Evolutionary conservation across 192 early-diverging fungal species (phyloP).

Genomic region (Neocallimastix lanati): DNA sequence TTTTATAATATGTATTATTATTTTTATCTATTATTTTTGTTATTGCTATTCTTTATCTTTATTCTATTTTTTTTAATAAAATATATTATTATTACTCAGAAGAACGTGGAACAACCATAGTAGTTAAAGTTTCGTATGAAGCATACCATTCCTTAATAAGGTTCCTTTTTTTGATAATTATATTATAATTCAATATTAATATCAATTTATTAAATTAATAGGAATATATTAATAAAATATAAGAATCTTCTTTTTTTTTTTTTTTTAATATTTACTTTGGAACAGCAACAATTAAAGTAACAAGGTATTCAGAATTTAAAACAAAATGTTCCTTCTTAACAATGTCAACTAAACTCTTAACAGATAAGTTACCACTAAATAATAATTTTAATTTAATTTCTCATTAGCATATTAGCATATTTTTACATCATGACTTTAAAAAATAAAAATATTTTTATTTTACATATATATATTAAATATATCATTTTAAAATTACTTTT

Average conservation of each 20-base stretch:
- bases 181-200: too few relatives aligned
- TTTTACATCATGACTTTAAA: too few relatives aligned
- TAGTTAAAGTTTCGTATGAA: slow-evolving; percentile 74
- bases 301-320: slow-evolving; percentile 81
- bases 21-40: too few relatives aligned
- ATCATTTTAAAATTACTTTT: slow-evolving; percentile 47
- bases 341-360: slow-evolving; percentile 63
- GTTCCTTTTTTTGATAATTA: slow-evolving; percentile 14
- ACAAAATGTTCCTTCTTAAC: slow-evolving; percentile 86
- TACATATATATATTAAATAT: too few relatives aligned
- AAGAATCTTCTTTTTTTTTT: too few relatives aligned
- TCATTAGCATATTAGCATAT: too few relatives aligned
- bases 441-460: too few relatives aligned
- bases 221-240: too few relatives aligned
- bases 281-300: slow-evolving; percentile 83
- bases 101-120: slow-evolving; percentile 93
- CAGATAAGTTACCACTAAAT: slow-evolving; percentile 70
- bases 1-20: too few relatives aligned
- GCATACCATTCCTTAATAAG: slow-evolving; percentile 65
- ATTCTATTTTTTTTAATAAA: too few relatives aligned
- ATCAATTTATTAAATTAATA: too few relatives aligned
- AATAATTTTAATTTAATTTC: not conserved
- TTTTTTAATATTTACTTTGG: slow-evolving; percentile 42
- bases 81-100: slow-evolving; percentile 34
- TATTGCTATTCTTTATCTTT: too few relatives aligned